Base-by-base conservation (phyloP, 2,329 filamentous ascomycete genomes). In the Pseudocercospora macadamiae region DNA sequence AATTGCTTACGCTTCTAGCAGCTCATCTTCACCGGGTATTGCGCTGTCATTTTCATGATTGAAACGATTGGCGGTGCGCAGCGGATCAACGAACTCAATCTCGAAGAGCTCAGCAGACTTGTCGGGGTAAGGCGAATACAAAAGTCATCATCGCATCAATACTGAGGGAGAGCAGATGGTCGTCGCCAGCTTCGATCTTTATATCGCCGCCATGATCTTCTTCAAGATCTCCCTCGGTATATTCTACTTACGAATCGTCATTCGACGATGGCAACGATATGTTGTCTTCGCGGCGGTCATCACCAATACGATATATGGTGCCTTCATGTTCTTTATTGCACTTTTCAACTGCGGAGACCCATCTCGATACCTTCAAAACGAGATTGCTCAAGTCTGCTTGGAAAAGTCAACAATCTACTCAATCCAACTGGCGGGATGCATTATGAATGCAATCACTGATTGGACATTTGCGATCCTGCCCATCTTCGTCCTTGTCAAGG, bases 141-240 rank as follows among this genome's bases (percentile, higher is more conserved):
- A 3, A 23, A 3, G 9, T 30, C 14, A 9, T 5, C 6, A 34
- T 26, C 14, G 12, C 30, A 21, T 18, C 39, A 10, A 39, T n/a
- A 45, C 54, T 63, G 39, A 63, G 51, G 16, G n/a, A 23, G 25
- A 18, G 1, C 36, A 72, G 69, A 63, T 68, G 51, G 59, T 68
- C 4, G 32, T 70, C 16, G 59, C 73, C 1, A 69, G 71, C 42
- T 74, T 79, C 56, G 68, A 67, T 10, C 68, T 75, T 2, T 79
- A 79, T 59, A 61, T 77, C 34, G 55, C 73, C n/a, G 71, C 75
- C 0, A 74, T 76, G 60, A 73, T 76, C 59, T 62, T 73, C 14
- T 64, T 79, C 59, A 80, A 80, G 62, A 72, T 79, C 19, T 79
- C 78, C 1, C 64, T 80, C 4, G 76, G 72, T 6, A 64, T 80